A percentile compares a stretch with the other conserved stretches of the same genome.
These are phyloP conservation scores for Rubia tinctorum DNA, from an alignment of 305 asterid genomes.

Conservation along the genomic window DNA sequence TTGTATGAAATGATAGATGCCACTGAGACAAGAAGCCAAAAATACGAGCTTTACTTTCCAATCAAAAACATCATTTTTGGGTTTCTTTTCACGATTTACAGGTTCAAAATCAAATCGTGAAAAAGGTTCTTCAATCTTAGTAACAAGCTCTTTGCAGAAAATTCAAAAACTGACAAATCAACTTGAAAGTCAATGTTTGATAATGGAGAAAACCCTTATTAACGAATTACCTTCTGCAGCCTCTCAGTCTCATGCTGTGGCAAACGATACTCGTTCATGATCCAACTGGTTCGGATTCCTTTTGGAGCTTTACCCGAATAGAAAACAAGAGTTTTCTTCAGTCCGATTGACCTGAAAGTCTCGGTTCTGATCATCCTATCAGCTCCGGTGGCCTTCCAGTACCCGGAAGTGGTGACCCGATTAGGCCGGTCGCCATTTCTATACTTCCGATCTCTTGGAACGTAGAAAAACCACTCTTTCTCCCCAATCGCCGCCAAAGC, in stretches of 20 bases:
- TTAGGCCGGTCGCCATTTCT: slow-evolving; percentile 92
- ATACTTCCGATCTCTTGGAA: slow-evolving; percentile 81
- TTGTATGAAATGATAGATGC: slow-evolving; percentile 6
- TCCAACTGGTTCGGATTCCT: slow-evolving; percentile 84
- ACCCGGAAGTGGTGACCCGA: slow-evolving; percentile 86
- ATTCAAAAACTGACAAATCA: background rate
- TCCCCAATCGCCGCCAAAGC: slow-evolving; percentile 94
- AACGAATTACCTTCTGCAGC: slow-evolving; percentile 56
- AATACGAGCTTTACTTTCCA: background rate
- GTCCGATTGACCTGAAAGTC: slow-evolving; percentile 57
- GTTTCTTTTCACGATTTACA: background rate
- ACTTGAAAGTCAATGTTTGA: background rate
- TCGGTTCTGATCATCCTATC: slow-evolving; percentile 77
- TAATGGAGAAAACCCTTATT: slow-evolving; percentile 10
- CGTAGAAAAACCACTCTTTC: slow-evolving; percentile 92
- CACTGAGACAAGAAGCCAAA: slow-evolving; percentile 11
- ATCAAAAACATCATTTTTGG: background rate
- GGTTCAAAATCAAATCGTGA: background rate
- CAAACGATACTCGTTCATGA: slow-evolving; percentile 87
- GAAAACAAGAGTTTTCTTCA: slow-evolving; percentile 92
- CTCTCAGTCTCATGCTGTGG: slow-evolving; percentile 91
- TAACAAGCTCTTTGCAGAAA: background rate
- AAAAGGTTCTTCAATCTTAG: background rate
- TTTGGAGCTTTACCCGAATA: slow-evolving; percentile 91
- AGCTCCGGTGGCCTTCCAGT: slow-evolving; percentile 96